phyloP scores from a whole-genome alignment of 352 stramenopile genomes.

The Globisporangium sylvaticum region DNA sequence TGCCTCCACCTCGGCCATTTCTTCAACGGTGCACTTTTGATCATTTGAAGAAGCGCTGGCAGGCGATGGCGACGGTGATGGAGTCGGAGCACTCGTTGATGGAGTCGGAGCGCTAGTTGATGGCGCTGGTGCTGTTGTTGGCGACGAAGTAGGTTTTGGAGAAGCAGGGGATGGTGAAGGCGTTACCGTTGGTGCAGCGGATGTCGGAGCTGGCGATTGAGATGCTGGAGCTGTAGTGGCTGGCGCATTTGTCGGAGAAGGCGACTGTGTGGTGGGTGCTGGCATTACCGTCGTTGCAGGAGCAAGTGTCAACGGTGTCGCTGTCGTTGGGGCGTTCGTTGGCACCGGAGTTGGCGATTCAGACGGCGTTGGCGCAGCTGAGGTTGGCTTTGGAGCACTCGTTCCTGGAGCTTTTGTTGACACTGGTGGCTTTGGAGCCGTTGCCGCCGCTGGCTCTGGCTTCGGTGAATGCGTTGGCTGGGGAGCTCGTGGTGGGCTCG shows the following conservation, averaged over 20 bases:
- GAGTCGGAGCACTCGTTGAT: background rate
- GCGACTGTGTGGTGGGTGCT: background rate
- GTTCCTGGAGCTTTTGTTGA: background rate
- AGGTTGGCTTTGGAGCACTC: background rate
- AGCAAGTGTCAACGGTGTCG: background rate
- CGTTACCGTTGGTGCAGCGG: background rate
- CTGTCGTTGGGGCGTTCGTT: background rate
- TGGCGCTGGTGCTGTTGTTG: background rate
- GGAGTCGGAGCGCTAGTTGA: background rate
- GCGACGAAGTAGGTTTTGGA: background rate
- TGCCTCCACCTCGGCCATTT: constrained; percentile 16
- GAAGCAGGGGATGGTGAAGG: background rate
- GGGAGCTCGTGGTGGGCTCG: background rate
- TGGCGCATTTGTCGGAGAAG: background rate
- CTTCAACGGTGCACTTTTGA: constrained; percentile 16
- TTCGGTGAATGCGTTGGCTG: background rate
- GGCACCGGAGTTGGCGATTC: background rate
- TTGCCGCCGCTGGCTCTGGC: background rate
- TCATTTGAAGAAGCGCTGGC: constrained; percentile 7
- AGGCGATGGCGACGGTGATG: background rate
- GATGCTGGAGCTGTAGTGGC: background rate
- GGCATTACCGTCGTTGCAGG: background rate
- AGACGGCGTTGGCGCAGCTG: background rate
- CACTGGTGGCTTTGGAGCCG: background rate
- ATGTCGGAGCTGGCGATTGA: background rate